Evolutionary conservation across 1,284 basidiomycete genomes (phyloP).

Genomic region (Trichosporon faecale): DNA sequence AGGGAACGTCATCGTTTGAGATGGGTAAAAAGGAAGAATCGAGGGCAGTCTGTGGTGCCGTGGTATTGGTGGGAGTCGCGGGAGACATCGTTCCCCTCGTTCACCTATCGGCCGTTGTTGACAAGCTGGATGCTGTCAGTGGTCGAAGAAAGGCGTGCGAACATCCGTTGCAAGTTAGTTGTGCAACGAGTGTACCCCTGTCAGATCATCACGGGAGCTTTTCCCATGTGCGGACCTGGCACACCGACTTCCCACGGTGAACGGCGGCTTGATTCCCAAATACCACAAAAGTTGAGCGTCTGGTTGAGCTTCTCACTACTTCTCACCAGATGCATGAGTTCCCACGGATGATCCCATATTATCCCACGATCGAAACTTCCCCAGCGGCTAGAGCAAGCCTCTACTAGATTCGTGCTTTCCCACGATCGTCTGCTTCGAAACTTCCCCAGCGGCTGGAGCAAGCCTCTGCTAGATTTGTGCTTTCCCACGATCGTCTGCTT

Average conservation of each 20-base stretch:
- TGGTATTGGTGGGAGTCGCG: slow-evolving; percentile 8
- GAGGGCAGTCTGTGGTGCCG: slow-evolving; percentile 10
- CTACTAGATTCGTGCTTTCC: too few species aligned
- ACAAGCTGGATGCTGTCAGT: slow-evolving; percentile 7
- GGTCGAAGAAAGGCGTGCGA: slow-evolving; percentile 22
- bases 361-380: too few species aligned
- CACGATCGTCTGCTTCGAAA: too few species aligned
- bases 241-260: neutral
- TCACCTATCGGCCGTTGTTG: slow-evolving; percentile 11
- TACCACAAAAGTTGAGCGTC: too few species aligned
- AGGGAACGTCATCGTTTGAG: slow-evolving; percentile 20
- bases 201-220: neutral
- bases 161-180: slow-evolving; percentile 8
- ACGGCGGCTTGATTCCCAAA: too few species aligned
- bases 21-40: slow-evolving; percentile 21
- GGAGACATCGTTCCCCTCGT: slow-evolving; percentile 1
- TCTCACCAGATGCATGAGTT: too few species aligned
- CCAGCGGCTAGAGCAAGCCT: neutral
- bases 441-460: neutral
- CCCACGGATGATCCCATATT: too few species aligned
- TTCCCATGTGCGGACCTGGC: slow-evolving; percentile 6
- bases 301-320: too few species aligned
- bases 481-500: neutral
- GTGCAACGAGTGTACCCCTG: neutral
- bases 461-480: neutral